Evolutionary conservation across 139 green algal genomes (phyloP), one percentile per base, ranked within the genome.

Genomic region (Volvox reticuliferus): DNA sequence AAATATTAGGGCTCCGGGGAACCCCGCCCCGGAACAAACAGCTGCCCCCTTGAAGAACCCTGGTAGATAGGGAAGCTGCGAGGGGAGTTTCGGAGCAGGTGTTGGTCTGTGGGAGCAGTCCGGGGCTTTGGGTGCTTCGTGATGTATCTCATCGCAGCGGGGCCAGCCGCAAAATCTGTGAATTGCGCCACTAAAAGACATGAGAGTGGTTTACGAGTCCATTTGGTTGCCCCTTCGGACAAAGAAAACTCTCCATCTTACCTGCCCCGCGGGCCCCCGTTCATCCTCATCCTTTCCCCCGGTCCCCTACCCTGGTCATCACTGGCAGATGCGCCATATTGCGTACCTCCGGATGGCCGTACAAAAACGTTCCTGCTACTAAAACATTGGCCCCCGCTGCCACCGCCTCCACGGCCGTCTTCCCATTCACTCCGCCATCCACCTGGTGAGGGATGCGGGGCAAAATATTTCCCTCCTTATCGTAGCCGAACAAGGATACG

Each of bases 351-450:
- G 55, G 61, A 44, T 90, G 86, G 12, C 73, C 86, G 32, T 98
- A 99, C 33, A 99, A 94, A 44, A 94, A 92, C 63, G 89, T 97
- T 55, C 97, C 97, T 20, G 97, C 96, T 68, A 99, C 97, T n/a
- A 98, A 90, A 28, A 96, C 95, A 69, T 99, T 98, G 1, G 97
- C 97, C 0, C 97, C 97, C 18, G 97, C 97, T 36, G 62, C 87
- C 19, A 95, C 97, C 12, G 96, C 97, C n/a, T 75, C 22, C 0
- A 65, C 69, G 0, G 96, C 95, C 5, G 98, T 99, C 2, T 84
- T 76, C 14, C 93, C 69, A 12, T 95, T 97, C 37, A 99, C 91
- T 17, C 97, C 97, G 18, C 97, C 97, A 76, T 99, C 97, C 22
- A 98, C 96, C 94, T 97, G 21, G 26, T n/a, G 13, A 20, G 13